Conservation (phyloP, 2,329 filamentous ascomycete species). For the Botrytis pseudocinerea region DNA sequence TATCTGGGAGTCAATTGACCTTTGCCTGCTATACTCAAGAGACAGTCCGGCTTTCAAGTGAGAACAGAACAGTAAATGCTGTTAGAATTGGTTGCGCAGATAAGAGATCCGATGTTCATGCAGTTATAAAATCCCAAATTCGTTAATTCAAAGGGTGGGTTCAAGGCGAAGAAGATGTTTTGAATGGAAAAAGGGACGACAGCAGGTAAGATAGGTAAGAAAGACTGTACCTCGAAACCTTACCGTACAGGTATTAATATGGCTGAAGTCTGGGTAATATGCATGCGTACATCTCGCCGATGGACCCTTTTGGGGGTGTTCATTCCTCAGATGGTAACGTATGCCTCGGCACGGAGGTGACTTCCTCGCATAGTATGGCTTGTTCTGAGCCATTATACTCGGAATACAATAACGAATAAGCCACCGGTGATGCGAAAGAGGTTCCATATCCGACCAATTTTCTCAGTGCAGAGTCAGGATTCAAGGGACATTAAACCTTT, state of each 20-base stretch:
- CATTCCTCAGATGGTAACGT: not conserved
- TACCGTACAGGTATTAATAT: not conserved
- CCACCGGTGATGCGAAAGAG: not conserved
- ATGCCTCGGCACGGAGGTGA: conserved; percentile 3
- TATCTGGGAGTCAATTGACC: not conserved
- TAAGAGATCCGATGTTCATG: not conserved
- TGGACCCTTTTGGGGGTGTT: not conserved
- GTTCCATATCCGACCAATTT: not conserved
- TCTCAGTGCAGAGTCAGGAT: not conserved
- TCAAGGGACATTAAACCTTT: not conserved
- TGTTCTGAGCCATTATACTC: not conserved
- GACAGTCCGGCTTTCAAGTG: not conserved
- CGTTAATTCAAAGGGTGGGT: not conserved
- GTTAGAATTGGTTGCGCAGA: not conserved
- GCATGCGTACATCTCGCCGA: not conserved
- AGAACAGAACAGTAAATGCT: not conserved
- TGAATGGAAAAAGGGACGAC: not conserved
- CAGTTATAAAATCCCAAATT: not conserved
- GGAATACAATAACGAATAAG: not conserved
- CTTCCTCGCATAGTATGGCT: not conserved
- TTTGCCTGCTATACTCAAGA: not conserved
- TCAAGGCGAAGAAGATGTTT: too few relatives aligned
- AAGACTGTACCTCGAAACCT: not conserved
- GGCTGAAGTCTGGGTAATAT: conserved; percentile 4
- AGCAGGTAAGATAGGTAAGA: not conserved